phyloP scores from a whole-genome alignment of 2,329 filamentous ascomycete genomes.

The Achaetomium macrosporum region DNA sequence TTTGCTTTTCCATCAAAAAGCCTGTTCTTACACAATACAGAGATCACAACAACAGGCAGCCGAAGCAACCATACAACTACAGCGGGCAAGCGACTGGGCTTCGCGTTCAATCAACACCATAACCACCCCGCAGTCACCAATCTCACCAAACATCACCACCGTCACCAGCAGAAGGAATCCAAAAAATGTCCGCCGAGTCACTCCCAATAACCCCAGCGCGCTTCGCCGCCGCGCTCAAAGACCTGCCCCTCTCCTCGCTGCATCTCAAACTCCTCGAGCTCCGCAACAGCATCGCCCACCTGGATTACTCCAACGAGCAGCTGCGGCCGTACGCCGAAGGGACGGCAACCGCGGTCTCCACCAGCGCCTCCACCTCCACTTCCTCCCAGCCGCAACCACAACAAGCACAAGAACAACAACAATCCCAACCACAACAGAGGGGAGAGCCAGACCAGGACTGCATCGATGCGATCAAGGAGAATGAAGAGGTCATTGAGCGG shows the following conservation, averaged over 20 bases:
- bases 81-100: background rate
- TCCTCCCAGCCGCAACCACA: conserved; percentile 23
- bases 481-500: conserved; percentile 60
- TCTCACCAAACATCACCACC: background rate
- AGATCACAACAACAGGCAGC: too few relatives aligned
- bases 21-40: too few relatives aligned
- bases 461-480: conserved; percentile 67
- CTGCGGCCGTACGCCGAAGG: conserved; percentile 62
- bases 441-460: conserved; percentile 59
- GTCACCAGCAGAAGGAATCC: too few relatives aligned
- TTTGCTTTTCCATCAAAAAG: background rate
- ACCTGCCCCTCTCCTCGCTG: conserved; percentile 60
- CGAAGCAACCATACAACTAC: too few relatives aligned
- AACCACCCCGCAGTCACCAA: background rate
- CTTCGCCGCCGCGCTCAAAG: conserved; percentile 62
- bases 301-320: conserved; percentile 68
- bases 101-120: background rate
- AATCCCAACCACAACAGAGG: background rate
- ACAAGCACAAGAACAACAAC: background rate
- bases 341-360: conserved; percentile 30
- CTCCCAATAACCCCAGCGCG: conserved; percentile 54
- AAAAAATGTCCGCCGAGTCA: conserved; percentile 52
- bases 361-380: too few relatives aligned
- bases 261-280: conserved; percentile 72
- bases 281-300: conserved; percentile 67